Evolutionary conservation across 352 stramenopile genomes (phyloP).

Genomic region (Peronospora farinosa): DNA sequence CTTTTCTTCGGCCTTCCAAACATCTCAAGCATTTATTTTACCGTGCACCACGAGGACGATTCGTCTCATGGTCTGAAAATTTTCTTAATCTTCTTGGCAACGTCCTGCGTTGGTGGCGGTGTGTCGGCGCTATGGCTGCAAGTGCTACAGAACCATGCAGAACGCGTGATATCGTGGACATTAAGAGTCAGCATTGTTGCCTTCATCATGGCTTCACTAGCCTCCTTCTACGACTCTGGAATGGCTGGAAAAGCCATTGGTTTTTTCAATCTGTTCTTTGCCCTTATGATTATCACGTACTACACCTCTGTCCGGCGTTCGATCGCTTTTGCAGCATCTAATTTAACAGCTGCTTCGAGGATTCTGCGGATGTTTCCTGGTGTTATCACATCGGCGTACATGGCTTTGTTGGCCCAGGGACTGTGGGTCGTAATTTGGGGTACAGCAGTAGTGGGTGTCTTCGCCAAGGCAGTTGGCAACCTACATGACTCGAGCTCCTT

Average conservation of each 20-base stretch:
- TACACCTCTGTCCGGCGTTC: slow-evolving; percentile 55
- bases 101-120: slow-evolving; percentile 51
- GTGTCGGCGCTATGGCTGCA: slow-evolving; percentile 75
- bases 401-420: slow-evolving; percentile 49
- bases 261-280: slow-evolving; percentile 79
- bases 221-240: slow-evolving; percentile 67
- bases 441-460: slow-evolving; percentile 61
- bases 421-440: slow-evolving; percentile 79
- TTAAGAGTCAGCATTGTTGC: slow-evolving; percentile 56
- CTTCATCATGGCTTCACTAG: slow-evolving; percentile 38
- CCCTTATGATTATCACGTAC: slow-evolving; percentile 52
- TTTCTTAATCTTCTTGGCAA: slow-evolving; percentile 60
- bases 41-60: slow-evolving; percentile 46
- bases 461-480: slow-evolving; percentile 44
- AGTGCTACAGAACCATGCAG: slow-evolving; percentile 65
- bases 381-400: slow-evolving; percentile 59
- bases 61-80: slow-evolving; percentile 71
- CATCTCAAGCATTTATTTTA: slow-evolving; percentile 73
- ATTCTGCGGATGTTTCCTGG: slow-evolving; percentile 74
- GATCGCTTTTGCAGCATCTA: slow-evolving; percentile 78
- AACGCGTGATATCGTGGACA: slow-evolving; percentile 65
- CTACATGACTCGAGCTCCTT: slow-evolving; percentile 56
- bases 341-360: slow-evolving; percentile 58
- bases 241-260: slow-evolving; percentile 70
- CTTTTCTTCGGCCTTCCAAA: slow-evolving; percentile 71